phyloP scores from a whole-genome alignment of 257 asterid species.

The Sherardia arvensis region DNA sequence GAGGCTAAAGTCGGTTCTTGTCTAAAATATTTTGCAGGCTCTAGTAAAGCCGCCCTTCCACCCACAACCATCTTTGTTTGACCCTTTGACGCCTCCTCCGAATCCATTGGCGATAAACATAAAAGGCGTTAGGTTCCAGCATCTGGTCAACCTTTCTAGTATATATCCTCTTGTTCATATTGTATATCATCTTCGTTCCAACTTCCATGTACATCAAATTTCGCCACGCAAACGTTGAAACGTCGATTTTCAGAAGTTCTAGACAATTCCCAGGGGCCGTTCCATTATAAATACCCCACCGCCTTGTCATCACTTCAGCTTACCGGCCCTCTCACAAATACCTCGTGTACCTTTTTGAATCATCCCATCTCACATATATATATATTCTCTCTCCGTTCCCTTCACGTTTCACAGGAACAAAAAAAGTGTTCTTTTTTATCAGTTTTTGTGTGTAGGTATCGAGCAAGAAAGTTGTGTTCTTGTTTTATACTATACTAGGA shows the following conservation, averaged over 20 bases:
- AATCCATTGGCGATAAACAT: background rate
- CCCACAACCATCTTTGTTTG: constrained; percentile 1
- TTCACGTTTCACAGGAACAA: background rate
- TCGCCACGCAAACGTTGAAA: constrained; percentile 3
- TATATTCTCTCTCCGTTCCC: constrained; percentile 15
- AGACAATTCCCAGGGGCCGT: constrained; percentile 19
- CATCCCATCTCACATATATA: constrained; percentile 15
- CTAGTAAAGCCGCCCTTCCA: background rate
- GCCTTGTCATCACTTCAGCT: background rate
- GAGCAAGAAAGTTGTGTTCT: constrained; percentile 11
- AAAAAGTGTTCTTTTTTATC: background rate
- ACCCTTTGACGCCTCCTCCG: constrained; percentile 7
- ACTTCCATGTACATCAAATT: too few relatives aligned
- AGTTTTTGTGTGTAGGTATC: background rate
- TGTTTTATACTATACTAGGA: background rate
- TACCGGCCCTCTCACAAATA: constrained; percentile 24
- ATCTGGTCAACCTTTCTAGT: background rate
- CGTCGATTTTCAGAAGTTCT: constrained; percentile 7
- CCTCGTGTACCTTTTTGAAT: constrained; percentile 19
- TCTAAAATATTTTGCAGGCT: too few relatives aligned
- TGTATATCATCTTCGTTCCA: background rate
- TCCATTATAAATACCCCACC: constrained; percentile 1
- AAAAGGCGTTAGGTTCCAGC: background rate
- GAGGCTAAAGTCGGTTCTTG: too few relatives aligned
- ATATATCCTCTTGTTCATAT: too few relatives aligned